These are phyloP conservation scores for Hypoxylon perforatum DNA, from an alignment of 495 filamentous ascomycete species.

Conservation along the genomic window DNA sequence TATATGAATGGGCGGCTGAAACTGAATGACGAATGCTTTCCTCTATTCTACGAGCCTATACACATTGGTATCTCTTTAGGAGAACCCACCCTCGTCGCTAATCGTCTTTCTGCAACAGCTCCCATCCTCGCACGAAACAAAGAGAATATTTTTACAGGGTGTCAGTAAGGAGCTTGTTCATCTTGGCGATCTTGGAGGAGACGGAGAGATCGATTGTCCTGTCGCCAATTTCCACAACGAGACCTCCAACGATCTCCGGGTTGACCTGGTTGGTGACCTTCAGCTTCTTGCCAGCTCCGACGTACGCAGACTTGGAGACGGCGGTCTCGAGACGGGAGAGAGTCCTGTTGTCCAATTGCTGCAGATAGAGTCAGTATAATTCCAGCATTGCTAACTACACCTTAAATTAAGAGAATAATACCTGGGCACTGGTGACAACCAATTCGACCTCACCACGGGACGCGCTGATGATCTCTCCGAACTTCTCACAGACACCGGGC, in stretches of 20 bases:
- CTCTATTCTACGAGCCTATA: slow-evolving; percentile 50
- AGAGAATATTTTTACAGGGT: slow-evolving; percentile 77
- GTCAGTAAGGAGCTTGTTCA: slow-evolving; percentile 99
- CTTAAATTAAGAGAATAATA: slow-evolving; percentile 49
- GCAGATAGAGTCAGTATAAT: slow-evolving; percentile 32
- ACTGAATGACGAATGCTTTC: slow-evolving; percentile 43
- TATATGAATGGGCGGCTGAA: slow-evolving; percentile 33
- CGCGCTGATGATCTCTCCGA: slow-evolving; percentile 85
- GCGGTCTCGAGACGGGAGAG: slow-evolving; percentile 85
- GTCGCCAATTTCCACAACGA: slow-evolving; percentile 96
- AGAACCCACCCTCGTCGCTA: slow-evolving; percentile 42
- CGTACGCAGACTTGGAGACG: slow-evolving; percentile 86
- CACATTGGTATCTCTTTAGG: slow-evolving; percentile 39
- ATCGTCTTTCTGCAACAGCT: slow-evolving; percentile 36
- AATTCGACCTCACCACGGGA: slow-evolving; percentile 92
- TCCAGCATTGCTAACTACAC: slow-evolving; percentile 19
- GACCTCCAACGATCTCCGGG: slow-evolving; percentile 91
- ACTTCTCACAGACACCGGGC: slow-evolving; percentile 86
- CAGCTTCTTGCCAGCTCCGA: slow-evolving; percentile 94
- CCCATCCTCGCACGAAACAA: slow-evolving; percentile 42
- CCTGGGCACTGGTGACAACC: slow-evolving; percentile 87
- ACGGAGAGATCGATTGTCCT: slow-evolving; percentile 98
- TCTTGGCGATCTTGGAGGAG: slow-evolving; percentile 91
- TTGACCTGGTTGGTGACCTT: slow-evolving; percentile 96
- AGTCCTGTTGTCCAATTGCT: slow-evolving; percentile 90